Base-by-base conservation (phyloP, 441 rosid species). In the Corymbia citriodora region DNA sequence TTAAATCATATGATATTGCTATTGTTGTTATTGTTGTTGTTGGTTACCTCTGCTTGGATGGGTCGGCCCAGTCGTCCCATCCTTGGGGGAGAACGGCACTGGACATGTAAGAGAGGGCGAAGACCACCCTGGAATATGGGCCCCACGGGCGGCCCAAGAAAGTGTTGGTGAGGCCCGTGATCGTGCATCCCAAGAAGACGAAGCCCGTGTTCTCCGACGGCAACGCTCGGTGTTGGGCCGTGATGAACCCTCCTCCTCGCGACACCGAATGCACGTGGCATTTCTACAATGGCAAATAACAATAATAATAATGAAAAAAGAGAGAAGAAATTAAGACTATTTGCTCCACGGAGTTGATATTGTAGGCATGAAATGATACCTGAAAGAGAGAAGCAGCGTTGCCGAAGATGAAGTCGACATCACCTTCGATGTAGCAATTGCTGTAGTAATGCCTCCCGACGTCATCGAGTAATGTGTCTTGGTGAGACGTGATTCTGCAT, bases 121-220 rank as follows among this genome's bases (percentile, higher is more conserved):
- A 97, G 29, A 96, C 91, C 36, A 96, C 99, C n/a, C 94, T 94
- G 33, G 98, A 95, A 89, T 91, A 95, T 81, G 94, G 68, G 88
- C 96, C 98, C 98, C 97, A 96, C 45, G 97, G 98, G 92, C 98
- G 94, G 88, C 98, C 98, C 55, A 96, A 94, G 87, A 89, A 89
- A 1, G 97, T 94, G 10, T 91, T 88, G 82, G 94, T 93, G 52
- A 55, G 65, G 45, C 98, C 98, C 3, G 96, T 94, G 40, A 97
- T 88, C 92, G 92, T 96, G 95, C 99, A 94, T n/a, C 95, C 95
- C 94, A 94, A 90, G 94, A 97, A 97, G 55, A 70, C 89, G 90
- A 93, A 95, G 36, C 98, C 98, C 4, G 95, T 94, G 54, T 94
- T 94, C 89, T 96, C 95, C 1, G 93, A 87, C 18, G 89, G 91